These are phyloP conservation scores for Tetraselmis chui DNA, from an alignment of 139 green algal genomes.

Conservation along the genomic window DNA sequence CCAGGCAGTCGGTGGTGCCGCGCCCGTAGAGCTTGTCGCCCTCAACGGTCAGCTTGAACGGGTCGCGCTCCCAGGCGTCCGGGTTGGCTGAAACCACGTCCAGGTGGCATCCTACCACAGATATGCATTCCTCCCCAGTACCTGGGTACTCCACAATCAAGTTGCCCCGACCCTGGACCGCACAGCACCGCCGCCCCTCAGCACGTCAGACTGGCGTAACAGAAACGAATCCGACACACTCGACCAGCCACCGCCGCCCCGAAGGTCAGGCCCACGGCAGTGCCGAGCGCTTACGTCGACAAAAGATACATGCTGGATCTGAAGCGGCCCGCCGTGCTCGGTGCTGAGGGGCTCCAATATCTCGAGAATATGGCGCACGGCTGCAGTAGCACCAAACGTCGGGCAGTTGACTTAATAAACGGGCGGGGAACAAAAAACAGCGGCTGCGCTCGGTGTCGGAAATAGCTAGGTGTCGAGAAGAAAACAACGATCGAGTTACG, in stretches of 20 bases:
- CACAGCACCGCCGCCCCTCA: too few relatives aligned
- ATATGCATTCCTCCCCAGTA: conserved; percentile 35
- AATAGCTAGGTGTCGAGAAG: too few relatives aligned
- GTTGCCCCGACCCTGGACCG: conserved; percentile 55
- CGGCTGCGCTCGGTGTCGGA: too few relatives aligned
- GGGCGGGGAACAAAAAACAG: too few relatives aligned
- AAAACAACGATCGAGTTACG: too few relatives aligned
- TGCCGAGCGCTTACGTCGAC: too few relatives aligned
- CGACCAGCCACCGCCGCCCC: too few relatives aligned
- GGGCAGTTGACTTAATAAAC: too few relatives aligned
- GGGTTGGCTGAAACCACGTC: conserved; percentile 72
- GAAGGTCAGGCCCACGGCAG: too few relatives aligned
- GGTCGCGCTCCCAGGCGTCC: conserved; percentile 63
- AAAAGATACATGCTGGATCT: conserved; percentile 50
- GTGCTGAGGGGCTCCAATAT: conserved; percentile 40
- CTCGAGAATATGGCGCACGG: conserved; percentile 57
- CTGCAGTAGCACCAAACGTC: too few relatives aligned
- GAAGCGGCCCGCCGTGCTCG: conserved; percentile 53
- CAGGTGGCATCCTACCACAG: conserved; percentile 64
- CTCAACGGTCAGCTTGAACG: conserved; percentile 55
- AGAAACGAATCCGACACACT: neutral
- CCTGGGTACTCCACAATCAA: conserved; percentile 60
- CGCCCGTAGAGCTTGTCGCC: conserved; percentile 58
- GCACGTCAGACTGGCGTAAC: too few relatives aligned
- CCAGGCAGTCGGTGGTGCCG: conserved; percentile 72